Base-by-base conservation (phyloP, 768 basidiomycete genomes). In the Mycena venus region DNA sequence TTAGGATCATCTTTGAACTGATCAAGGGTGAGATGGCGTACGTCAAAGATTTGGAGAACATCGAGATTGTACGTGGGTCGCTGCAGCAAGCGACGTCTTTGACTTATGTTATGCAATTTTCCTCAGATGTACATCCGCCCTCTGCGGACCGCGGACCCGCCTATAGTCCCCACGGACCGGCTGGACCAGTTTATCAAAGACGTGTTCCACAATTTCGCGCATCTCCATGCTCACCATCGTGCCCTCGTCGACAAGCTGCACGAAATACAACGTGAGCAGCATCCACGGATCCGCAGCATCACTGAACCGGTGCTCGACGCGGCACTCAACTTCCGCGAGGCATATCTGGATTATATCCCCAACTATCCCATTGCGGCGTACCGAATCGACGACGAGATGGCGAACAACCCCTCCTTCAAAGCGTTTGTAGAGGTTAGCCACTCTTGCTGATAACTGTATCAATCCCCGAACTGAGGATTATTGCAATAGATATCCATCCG, bases 21-120 rank as follows among this genome's bases (percentile, higher is more conserved):
- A 98, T 98, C 82, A 95, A 98, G 82, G 95, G 95, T 75, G 96
- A 98, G 82, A 98, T 98, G 96, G 91, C 92, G 31, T 98, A 97
- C 80, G 96, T 98, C 31, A 95, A 93, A 78, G 96, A 98, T 86
- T 83, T 98, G 71, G 95, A 96, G 83, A 94, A 93, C 68, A 93
- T 98, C 55, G 93, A 94, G 73, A 86, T 86, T 73, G 96, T 96
- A 78, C 14, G 91, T 79, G 12, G n/a, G 23, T 14, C n/a, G 58
- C n/a, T 32, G 12, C 11, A 44, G 17, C 65, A 27, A 36, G 44
- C 15, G 36, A 38, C 21, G 32, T 42, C 23, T 70, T 44, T 1
- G 23, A 55, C 72, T 63, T 40, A 60, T 64, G 34, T 63, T 40
- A 60, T 64, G 34, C 31, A 68, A 27, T 42, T 72, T 60, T 70